Base-by-base conservation (phyloP, 208 protist genomes). In the Willaertia magna region DNA sequence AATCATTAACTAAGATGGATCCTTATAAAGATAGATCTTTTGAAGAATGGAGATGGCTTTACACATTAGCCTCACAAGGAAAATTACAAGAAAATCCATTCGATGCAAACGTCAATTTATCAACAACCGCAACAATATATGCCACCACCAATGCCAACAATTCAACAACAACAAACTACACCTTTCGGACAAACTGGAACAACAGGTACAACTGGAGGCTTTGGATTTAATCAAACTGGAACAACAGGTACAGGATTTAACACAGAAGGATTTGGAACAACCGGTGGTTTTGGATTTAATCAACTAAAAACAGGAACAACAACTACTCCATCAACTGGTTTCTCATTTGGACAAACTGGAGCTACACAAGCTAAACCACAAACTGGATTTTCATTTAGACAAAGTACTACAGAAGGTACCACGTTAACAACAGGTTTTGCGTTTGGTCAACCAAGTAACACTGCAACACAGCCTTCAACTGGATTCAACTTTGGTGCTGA, bases 11-110 rank as follows among this genome's bases (percentile, higher is more conserved):
- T 16, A 78, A 78, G 30, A 78, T 78, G 74, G 40, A 40, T 4
- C 74, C 30, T 14, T 78, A 78, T 39, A 46, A 78, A 18, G 42
- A 78, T 42, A 78, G 30, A 47, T 46, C 40, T 12, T 78, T 78
- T 78, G 74, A 78, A 46, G 74, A 78, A 78, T 78, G 30, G 74
- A 78, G 74, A 46, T 78, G 74, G 74, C 20, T 44, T 14, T 78
- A 46, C 74, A 78, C 39, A n/a, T 11, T 46, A 2, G 74, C 74
- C 0, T 46, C 40, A 18, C 30, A 40, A 47, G 74, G 74, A 44
- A 47, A 47, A 14, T 42, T 42, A 43, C 42, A 26, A 26, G 12
- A 22, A 16, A 78, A 43, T 78, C 40, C 74, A 44, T 78, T 78
- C n/a, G 74, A 22, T 44, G 6, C 44, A 46, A 26, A 78, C 39